phyloP scores from a whole-genome alignment of 2,329 filamentous ascomycete genomes.

The Penicillium sp. region DNA sequence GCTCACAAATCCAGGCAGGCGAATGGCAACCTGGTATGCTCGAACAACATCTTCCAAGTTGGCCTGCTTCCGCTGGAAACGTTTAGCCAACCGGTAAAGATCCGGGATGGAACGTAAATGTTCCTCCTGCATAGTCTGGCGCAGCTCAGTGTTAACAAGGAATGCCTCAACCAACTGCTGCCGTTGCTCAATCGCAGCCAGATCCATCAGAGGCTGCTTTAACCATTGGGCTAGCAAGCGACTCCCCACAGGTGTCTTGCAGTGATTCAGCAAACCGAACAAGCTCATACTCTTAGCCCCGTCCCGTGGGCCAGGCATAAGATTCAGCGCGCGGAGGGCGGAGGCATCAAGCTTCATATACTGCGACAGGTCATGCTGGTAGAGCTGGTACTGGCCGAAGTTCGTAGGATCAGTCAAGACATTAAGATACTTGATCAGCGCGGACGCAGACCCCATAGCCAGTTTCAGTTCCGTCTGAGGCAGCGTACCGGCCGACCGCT shows the following conservation, averaged over 20 bases:
- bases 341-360: conserved; percentile 98
- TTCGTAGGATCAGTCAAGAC: conserved; percentile 89
- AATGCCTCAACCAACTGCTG: conserved; percentile 96
- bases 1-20: conserved; percentile 82
- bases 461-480: conserved; percentile 91
- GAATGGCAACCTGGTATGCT: conserved; percentile 90
- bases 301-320: conserved; percentile 94
- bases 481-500: conserved; percentile 70
- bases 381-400: conserved; percentile 94
- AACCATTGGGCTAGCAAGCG: conserved; percentile 91
- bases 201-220: conserved; percentile 94
- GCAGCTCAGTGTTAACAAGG: conserved; percentile 83
- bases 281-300: conserved; percentile 97
- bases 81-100: conserved; percentile 87
- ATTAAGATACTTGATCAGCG: conserved; percentile 89
- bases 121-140: conserved; percentile 95
- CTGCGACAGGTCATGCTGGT: conserved; percentile 93
- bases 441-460: conserved; percentile 91
- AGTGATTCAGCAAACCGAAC: conserved; percentile 91
- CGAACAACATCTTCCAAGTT: conserved; percentile 94
- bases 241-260: conserved; percentile 92
- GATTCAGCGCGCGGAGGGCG: conserved; percentile 86
- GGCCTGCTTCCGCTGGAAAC: conserved; percentile 87
- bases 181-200: conserved; percentile 80
- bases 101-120: conserved; percentile 92